Evolutionary conservation across 495 filamentous ascomycete genomes (phyloP).

Genomic region (Xylaria bambusicola): DNA sequence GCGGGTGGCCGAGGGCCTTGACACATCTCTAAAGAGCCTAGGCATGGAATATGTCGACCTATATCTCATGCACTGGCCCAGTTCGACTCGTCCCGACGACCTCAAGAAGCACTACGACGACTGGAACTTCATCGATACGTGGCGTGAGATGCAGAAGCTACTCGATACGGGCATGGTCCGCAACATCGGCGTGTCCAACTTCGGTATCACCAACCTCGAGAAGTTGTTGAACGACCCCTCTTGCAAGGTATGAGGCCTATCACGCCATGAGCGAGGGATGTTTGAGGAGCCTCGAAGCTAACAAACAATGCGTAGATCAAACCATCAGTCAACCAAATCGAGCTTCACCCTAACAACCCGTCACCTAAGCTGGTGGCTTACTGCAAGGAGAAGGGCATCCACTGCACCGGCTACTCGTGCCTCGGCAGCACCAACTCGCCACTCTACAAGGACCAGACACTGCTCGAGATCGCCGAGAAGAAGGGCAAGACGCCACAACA

Average conservation of each 20-base stretch:
- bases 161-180: conserved; percentile 75
- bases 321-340: conserved; percentile 89
- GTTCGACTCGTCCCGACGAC: conserved; percentile 46
- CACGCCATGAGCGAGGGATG: conserved; percentile 48
- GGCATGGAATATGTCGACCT: conserved; percentile 79
- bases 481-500: conserved; percentile 70
- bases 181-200: conserved; percentile 83
- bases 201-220: conserved; percentile 68
- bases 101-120: conserved; percentile 47
- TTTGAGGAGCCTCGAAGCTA: conserved; percentile 50
- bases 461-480: conserved; percentile 61
- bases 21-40: conserved; percentile 67
- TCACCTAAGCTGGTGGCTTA: conserved; percentile 79
- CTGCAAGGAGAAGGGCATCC: conserved; percentile 67
- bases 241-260: conserved; percentile 39
- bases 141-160: conserved; percentile 83
- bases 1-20: conserved; percentile 64
- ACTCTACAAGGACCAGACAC: conserved; percentile 60
- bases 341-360: conserved; percentile 82
- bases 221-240: conserved; percentile 61
- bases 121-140: conserved; percentile 83
- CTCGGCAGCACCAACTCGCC: conserved; percentile 59
- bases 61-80: conserved; percentile 86
- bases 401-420: conserved; percentile 68
- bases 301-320: conserved; percentile 63